Evolutionary conservation across 306 rosid species (phyloP), one percentile per base, ranked within the genome.

Genomic region (Medicago lupulina): DNA sequence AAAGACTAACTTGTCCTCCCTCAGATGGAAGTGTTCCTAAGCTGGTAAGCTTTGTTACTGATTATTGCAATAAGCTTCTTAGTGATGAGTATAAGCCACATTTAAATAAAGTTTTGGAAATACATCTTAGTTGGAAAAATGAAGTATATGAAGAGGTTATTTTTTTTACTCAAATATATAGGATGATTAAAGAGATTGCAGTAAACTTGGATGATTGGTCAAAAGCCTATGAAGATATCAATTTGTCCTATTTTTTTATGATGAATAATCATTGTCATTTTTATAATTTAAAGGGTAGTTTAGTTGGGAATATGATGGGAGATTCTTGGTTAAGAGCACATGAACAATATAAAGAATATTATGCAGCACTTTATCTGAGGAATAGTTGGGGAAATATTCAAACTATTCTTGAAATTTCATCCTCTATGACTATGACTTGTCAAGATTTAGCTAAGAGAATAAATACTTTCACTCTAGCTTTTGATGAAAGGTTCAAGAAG

Each of bases 181-280:
- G 28, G 36, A 82, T 83, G 23, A 85, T 92, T 70, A 90, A 85
- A 81, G 96, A 92, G 76, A 85, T 90, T 15, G 92, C 87, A 1
- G 70, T 86, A 10, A 92, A 89, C 74, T 84, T 92, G 67, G 99
- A 96, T 71, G 40, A 83, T 49, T 96, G 98, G 98, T 88, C 97
- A 14, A 92, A 89, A 80, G 78, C 82, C 44, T 89, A 96, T 47
- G 89, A 78, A 65, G 96, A 92, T 46, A 70, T 82, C 67, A 89
- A 87, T 11, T 76, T 88, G 34, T 85, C 97, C 58, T 90, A 88
- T 84, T 64, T 87, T 53, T 95, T 92, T 83, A 95, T 95, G 98
- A 95, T 95, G 98, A 95, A 92, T 69, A 90, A 92, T 67, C 98
- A 95, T 72, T 92, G 90, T 62, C 91, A 92, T 81, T 89, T 95